Evolutionary conservation across 2,329 filamentous ascomycete genomes (phyloP).

Genomic region (Ascochyta lentis): DNA sequence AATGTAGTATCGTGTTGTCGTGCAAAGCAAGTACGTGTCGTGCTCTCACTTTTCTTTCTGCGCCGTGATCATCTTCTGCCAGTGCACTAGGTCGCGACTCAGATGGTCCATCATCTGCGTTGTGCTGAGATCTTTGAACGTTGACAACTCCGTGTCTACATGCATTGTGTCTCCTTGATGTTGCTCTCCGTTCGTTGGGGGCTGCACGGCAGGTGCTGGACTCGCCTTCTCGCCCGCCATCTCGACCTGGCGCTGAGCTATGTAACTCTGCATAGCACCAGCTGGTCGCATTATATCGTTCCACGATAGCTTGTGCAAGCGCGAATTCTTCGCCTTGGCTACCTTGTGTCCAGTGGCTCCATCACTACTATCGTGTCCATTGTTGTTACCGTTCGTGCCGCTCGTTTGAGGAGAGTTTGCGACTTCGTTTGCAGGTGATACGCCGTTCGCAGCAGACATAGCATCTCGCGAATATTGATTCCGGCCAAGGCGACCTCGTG

Average conservation of each 20-base stretch:
- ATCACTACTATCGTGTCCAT: slow-evolving; percentile 60
- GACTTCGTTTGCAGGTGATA: slow-evolving; percentile 40
- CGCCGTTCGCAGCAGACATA: slow-evolving; percentile 42
- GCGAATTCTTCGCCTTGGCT: slow-evolving; percentile 65
- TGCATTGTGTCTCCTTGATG: slow-evolving; percentile 48
- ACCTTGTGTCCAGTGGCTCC: slow-evolving; percentile 62
- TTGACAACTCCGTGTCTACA: slow-evolving; percentile 43
- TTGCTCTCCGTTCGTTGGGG: slow-evolving; percentile 33
- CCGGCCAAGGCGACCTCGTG: slow-evolving; percentile 44
- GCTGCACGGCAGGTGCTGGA: slow-evolving; percentile 36
- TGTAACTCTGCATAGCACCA: slow-evolving; percentile 85
- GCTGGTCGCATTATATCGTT: slow-evolving; percentile 87
- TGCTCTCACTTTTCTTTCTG: slow-evolving; percentile 36
- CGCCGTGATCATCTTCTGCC: slow-evolving; percentile 67
- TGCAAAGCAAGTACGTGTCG: neutral
- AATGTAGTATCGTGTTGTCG: slow-evolving; percentile 4
- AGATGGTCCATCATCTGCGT: slow-evolving; percentile 91
- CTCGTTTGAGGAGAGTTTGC: slow-evolving; percentile 42
- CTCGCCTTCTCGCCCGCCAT: slow-evolving; percentile 67
- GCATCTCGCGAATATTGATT: slow-evolving; percentile 49
- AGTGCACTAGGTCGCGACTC: slow-evolving; percentile 80
- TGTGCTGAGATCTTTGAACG: slow-evolving; percentile 77
- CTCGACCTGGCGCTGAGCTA: slow-evolving; percentile 86
- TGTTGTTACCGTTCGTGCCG: slow-evolving; percentile 41
- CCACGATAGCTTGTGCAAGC: slow-evolving; percentile 72